phyloP scores from a whole-genome alignment of 192 early-diverging fungal species.

The Phycomyces nitens region DNA sequence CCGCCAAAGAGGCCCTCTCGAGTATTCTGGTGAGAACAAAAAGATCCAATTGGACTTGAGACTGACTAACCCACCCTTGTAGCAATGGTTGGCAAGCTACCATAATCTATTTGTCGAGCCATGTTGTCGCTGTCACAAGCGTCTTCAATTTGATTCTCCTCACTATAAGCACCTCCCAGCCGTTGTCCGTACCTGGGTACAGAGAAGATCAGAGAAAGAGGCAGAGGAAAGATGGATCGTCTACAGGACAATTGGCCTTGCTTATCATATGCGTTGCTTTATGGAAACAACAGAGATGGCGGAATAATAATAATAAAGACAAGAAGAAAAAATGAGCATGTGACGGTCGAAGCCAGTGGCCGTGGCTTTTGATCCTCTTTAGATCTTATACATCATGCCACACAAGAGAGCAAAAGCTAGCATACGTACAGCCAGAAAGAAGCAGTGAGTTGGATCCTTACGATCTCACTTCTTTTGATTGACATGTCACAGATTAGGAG shows the following conservation, averaged over 20 bases:
- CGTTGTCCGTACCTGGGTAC: constrained; percentile 37
- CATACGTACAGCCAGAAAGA: constrained; percentile 22
- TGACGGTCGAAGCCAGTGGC: neutral
- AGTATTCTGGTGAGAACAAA: constrained; percentile 34
- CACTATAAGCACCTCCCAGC: constrained; percentile 48
- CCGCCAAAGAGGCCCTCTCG: constrained; percentile 27
- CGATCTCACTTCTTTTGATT: too few species aligned
- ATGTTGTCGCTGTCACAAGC: constrained; percentile 39
- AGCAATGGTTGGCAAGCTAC: constrained; percentile 43
- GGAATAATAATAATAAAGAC: constrained; percentile 1
- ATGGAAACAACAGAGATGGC: constrained; percentile 12
- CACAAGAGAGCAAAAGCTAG: constrained; percentile 33
- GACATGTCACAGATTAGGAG: neutral
- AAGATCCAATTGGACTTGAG: neutral
- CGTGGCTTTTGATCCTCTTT: neutral
- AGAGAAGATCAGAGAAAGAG: neutral
- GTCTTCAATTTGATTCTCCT: constrained; percentile 43
- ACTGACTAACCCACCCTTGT: neutral
- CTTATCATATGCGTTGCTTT: constrained; percentile 25
- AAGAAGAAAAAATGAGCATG: constrained; percentile 2
- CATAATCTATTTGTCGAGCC: constrained; percentile 35
- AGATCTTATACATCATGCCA: constrained; percentile 13
- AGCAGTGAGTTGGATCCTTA: constrained; percentile 8
- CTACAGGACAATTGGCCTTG: constrained; percentile 10
- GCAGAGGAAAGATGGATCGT: constrained; percentile 2